Evolutionary conservation across 345 rosid genomes (phyloP), one percentile per base, ranked within the genome.

Genomic region (Draba incana): DNA sequence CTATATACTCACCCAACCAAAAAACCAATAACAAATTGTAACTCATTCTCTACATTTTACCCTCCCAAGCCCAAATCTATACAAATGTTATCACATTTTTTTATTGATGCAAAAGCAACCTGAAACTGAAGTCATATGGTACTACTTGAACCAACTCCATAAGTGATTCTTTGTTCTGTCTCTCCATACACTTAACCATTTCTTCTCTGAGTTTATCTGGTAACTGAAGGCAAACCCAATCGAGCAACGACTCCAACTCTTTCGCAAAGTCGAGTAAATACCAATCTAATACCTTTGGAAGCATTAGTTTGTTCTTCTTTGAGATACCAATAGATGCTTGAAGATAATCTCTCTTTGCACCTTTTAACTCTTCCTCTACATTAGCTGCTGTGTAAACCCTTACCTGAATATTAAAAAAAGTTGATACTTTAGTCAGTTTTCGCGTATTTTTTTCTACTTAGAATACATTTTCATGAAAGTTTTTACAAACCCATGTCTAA

Each of bases 231-330:
- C 90, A 88, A 14, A 88, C 68, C 97, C 98, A 93, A 77, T 87
- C 95, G 0, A 87, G 79, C 81, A 94, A 74, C 2, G 99, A 91
- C 35, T 82, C 92, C 78, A 86, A 77, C 77, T 94, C 93, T 68
- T 94, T 89, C 0, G 92, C 93, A 64, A 91, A 86, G 79, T 91
- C 99, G n/a, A 85, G 87, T 35, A 85, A 77, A 69, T 86, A 89
- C 96, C 93, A 89, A 82, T 94, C 96, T 70, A 91, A 65, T 60
- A 89, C 82, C 84, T 86, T 91, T 3, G 96, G 99, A 31, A 94
- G 81, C 68, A 84, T 80, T 47, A 94, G 58, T 81, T 84, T 86
- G 69, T 79, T 86, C 13, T 84, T 80, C 55, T 75, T 82, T 65
- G 95, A 91, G 46, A 91, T 84, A 60, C 92, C 88, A 47, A 89